These are phyloP conservation scores for Boletus holoroseus DNA, from an alignment of 1,284 basidiomycete species.

Conservation along the genomic window DNA sequence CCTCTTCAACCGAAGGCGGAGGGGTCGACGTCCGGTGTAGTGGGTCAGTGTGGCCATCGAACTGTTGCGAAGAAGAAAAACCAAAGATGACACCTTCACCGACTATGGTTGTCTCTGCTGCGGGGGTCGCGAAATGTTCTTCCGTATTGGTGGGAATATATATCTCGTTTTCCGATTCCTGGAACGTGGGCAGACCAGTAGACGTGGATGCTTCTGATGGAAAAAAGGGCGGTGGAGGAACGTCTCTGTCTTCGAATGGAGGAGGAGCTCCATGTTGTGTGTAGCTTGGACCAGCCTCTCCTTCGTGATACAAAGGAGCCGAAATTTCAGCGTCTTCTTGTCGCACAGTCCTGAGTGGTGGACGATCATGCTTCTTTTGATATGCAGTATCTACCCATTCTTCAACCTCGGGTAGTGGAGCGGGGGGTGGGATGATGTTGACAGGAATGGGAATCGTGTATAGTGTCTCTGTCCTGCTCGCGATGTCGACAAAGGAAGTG, in stretches of 20 bases:
- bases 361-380: conserved; percentile 77
- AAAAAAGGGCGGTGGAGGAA: conserved; percentile 69
- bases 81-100: conserved; percentile 74
- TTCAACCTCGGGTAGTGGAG: conserved; percentile 69
- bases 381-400: conserved; percentile 66
- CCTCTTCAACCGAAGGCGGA: conserved; percentile 67
- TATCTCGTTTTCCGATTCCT: conserved; percentile 70
- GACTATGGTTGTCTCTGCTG: conserved; percentile 39
- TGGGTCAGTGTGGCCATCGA: conserved; percentile 70
- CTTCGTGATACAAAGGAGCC: conserved; percentile 59
- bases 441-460: conserved; percentile 61
- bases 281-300: conserved; percentile 69
- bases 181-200: conserved; percentile 60
- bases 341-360: conserved; percentile 63
- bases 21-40: conserved; percentile 56
- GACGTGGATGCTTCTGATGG: conserved; percentile 58
- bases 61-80: conserved; percentile 61
- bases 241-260: conserved; percentile 75
- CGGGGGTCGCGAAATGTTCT: conserved; percentile 35
- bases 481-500: conserved; percentile 65
- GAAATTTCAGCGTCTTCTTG: conserved; percentile 57
- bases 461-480: conserved; percentile 57
- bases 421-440: conserved; percentile 62
- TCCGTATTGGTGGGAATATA: conserved; percentile 51
- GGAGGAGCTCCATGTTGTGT: conserved; percentile 59